A percentile compares a stretch with the other conserved stretches of the same genome.
phyloP scores from a whole-genome alignment of 2,329 filamentous ascomycete species.

The Monilinia laxa region DNA sequence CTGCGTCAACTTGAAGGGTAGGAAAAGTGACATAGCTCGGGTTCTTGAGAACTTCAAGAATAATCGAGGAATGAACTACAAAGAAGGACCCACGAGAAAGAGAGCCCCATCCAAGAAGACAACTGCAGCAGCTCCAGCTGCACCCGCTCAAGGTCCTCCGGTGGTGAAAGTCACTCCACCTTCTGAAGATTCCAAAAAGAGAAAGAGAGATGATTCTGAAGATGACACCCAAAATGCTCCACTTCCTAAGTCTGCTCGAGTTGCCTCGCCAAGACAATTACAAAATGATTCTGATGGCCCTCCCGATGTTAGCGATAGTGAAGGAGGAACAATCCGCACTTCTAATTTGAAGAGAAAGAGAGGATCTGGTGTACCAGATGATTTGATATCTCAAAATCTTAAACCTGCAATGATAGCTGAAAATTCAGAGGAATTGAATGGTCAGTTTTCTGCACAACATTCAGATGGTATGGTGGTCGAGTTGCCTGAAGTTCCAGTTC shows the following conservation, averaged over 20 bases:
- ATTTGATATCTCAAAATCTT: background rate
- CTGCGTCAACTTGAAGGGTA: background rate
- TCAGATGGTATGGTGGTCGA: background rate
- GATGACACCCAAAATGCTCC: background rate
- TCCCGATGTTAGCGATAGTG: background rate
- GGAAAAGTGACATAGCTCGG: background rate
- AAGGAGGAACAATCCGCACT: background rate
- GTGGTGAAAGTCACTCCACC: background rate
- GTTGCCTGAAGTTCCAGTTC: background rate
- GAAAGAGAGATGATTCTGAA: background rate
- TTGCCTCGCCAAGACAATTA: background rate
- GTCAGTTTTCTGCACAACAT: too few species aligned
- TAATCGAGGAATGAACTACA: background rate
- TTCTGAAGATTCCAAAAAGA: background rate
- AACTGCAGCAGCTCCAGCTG: background rate
- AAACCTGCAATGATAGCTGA: too few species aligned
- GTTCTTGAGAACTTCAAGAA: conserved; percentile 10
- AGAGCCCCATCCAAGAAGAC: background rate
- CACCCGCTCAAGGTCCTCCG: background rate
- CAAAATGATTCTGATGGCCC: background rate
- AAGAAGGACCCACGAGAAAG: background rate
- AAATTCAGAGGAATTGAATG: too few species aligned
- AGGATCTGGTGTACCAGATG: background rate
- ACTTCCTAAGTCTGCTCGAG: conserved; percentile 43
- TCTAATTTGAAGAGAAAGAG: background rate